Evolutionary conservation across 164 flowering plant species (phyloP).

Genomic region (Vitis rotundifolia): DNA sequence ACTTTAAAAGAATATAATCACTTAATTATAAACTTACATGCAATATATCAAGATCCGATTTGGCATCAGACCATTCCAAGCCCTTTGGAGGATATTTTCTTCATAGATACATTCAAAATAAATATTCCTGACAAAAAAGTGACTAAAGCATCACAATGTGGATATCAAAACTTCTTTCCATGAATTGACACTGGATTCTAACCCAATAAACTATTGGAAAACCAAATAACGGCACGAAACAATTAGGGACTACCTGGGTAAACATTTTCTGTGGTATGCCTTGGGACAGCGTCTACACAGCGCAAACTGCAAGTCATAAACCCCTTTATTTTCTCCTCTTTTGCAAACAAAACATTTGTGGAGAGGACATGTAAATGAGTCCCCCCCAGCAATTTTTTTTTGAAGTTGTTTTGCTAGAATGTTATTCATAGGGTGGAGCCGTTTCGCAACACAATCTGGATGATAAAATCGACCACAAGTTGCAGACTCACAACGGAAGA

Average conservation of each 20-base stretch:
- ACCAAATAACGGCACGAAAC: not conserved
- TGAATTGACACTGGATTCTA: not conserved
- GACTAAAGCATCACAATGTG: not conserved
- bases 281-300: slow-evolving; percentile 77
- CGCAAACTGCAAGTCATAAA: slow-evolving; percentile 60
- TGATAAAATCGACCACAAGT: slow-evolving; percentile 77
- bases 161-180: not conserved
- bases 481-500: slow-evolving; percentile 60
- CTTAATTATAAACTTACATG: slow-evolving; percentile 43
- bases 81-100: slow-evolving; percentile 39
- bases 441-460: slow-evolving; percentile 55
- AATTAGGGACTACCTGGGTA: slow-evolving; percentile 51
- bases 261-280: slow-evolving; percentile 75
- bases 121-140: slow-evolving; percentile 33
- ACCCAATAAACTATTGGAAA: not conserved
- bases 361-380: slow-evolving; percentile 59
- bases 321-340: slow-evolving; percentile 40
- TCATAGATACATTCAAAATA: slow-evolving; percentile 19
- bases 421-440: slow-evolving; percentile 35
- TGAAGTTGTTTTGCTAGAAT: slow-evolving; percentile 29
- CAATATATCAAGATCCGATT: slow-evolving; percentile 69
- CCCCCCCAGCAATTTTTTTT: slow-evolving; percentile 49
- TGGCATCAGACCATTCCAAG: slow-evolving; percentile 62
- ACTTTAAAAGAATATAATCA: not conserved
- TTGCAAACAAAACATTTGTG: slow-evolving; percentile 59